Evolutionary conservation across 2,329 filamentous ascomycete genomes (phyloP), one percentile per base, ranked within the genome.

Genomic region (Beauveria rudraprayagi): DNA sequence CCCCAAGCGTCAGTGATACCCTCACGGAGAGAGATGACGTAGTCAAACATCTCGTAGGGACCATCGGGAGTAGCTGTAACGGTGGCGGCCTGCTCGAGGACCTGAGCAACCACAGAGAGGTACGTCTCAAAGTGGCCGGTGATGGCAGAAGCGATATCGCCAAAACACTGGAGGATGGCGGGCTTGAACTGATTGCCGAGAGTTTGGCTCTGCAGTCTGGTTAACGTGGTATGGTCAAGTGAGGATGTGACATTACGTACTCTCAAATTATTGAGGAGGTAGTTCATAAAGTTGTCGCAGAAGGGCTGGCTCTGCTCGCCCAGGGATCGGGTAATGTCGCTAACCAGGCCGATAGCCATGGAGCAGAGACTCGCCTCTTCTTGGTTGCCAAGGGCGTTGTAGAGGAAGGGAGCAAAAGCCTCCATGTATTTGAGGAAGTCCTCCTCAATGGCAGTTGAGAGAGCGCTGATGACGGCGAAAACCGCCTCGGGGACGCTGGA

Each of bases 1-100:
- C 92, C 92, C 92, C 95, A 99, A 40, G 94, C 94, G 80, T 99
- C 94, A 88, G 97, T 96, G 67, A 99, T 97, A 67, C 93, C 94
- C 73, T 99, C 95, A 59, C 94, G 88, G 54, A 99, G 83, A 22
- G 92, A 96, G 65, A 96, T 85, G 67, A 99, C 88, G 72, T 99
- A 99, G 76, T 97, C 93, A 62, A 92, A 88, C 89, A 97, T 96
- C 76, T 99, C 94, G 68, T 92, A 94, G 56, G 89, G 90, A 62
- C 89, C 87, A 66, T 97, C 92, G 30, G 86, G 82, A 61, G 85
- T 85, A 47, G 90, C 85, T 37, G 87, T 90, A 61, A 99, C 91
- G 50, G 83, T 86, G 19, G 92, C 89, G 61, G 94, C 94, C 75
- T 97, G 93, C 76, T 97, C 91, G 65, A 99, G 82, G 17, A 99